Conservation (phyloP, 495 filamentous ascomycete species). For the Ramalina peruviana region DNA sequence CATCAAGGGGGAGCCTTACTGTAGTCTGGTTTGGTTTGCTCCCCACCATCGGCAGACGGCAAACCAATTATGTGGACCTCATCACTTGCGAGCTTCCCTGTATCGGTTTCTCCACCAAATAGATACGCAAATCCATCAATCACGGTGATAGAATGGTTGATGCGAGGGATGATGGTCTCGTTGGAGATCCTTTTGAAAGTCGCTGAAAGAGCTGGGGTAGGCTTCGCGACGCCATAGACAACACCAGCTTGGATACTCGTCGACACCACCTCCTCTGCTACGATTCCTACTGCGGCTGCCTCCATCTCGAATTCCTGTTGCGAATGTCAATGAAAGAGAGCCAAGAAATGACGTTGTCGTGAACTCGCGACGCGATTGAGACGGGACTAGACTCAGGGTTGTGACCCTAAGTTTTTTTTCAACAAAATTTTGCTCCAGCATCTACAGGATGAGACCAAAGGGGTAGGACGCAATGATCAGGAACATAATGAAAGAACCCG, state of each 20-base stretch:
- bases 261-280: slow-evolving; percentile 29
- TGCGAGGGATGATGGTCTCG: slow-evolving; percentile 28
- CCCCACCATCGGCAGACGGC: slow-evolving; percentile 14
- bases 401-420: no score
- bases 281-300: slow-evolving; percentile 22
- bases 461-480: no score
- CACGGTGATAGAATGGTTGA: slow-evolving; percentile 33
- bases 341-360: no score
- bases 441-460: no score
- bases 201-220: slow-evolving; percentile 30
- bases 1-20: background rate
- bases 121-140: slow-evolving; percentile 34
- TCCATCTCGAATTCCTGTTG: slow-evolving; percentile 7
- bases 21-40: slow-evolving; percentile 22
- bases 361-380: no score
- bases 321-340: no score
- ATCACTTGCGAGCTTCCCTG: slow-evolving; percentile 27
- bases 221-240: slow-evolving; percentile 21
- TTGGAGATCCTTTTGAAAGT: slow-evolving; percentile 26
- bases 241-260: slow-evolving; percentile 28
- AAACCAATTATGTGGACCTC: slow-evolving; percentile 33
- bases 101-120: slow-evolving; percentile 32
- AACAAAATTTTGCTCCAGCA: no score
- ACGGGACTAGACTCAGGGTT: no score
- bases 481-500: no score